phyloP scores from a whole-genome alignment of 1,284 basidiomycete species.

The Marasmius fiardii region DNA sequence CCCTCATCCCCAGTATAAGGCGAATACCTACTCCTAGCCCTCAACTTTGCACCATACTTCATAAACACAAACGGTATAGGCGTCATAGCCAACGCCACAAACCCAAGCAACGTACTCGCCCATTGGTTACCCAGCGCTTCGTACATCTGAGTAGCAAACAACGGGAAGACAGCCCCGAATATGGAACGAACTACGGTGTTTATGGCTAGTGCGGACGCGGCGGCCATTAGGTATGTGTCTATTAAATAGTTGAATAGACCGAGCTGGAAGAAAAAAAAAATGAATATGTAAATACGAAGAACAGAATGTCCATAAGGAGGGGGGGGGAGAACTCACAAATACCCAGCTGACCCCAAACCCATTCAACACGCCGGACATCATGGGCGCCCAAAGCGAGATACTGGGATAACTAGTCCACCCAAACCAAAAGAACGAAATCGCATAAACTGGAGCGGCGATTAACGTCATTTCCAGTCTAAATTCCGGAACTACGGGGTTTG shows the following conservation, averaged over 20 bases:
- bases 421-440: conserved; percentile 67
- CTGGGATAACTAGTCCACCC: conserved; percentile 26
- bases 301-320: too few species aligned
- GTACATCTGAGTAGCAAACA: conserved; percentile 58
- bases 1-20: too few species aligned
- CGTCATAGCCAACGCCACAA: conserved; percentile 45
- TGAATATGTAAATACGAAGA: conserved; percentile 8
- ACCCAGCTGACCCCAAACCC: conserved; percentile 57
- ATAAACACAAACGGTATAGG: conserved; percentile 53
- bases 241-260: conserved; percentile 56
- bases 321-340: too few species aligned
- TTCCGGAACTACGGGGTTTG: conserved; percentile 63
- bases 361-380: conserved; percentile 45
- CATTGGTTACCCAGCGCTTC: conserved; percentile 43
- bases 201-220: conserved; percentile 58
- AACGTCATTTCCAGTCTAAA: conserved; percentile 55
- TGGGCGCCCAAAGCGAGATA: conserved; percentile 56
- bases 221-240: conserved; percentile 52
- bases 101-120: conserved; percentile 56
- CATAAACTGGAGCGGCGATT: conserved; percentile 52
- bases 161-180: conserved; percentile 59
- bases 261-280: conserved; percentile 29
- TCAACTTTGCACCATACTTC: conserved; percentile 43
- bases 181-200: conserved; percentile 52
- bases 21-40: conserved; percentile 40